Evolutionary conservation across 495 filamentous ascomycete genomes (phyloP).

Genomic region (Xylaria curta): DNA sequence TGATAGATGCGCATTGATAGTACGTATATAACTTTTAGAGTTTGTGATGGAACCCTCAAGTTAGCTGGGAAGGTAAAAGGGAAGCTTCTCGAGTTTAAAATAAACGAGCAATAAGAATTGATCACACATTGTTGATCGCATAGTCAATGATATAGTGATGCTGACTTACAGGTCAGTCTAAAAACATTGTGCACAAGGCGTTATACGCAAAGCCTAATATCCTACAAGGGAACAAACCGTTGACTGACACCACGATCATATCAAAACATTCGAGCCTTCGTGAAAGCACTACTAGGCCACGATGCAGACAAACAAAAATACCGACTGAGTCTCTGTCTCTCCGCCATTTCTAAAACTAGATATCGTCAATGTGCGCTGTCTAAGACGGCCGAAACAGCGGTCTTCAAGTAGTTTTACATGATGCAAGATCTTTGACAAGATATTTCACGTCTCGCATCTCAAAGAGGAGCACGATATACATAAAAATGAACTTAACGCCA

Average conservation of each 20-base stretch:
- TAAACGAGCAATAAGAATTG: background rate
- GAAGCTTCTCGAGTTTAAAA: background rate
- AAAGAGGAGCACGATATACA: constrained; percentile 9
- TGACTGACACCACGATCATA: background rate
- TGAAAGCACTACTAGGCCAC: background rate
- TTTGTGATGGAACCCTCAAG: background rate
- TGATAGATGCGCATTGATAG: background rate
- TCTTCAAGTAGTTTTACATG: background rate
- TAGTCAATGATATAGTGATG: background rate
- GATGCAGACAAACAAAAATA: background rate
- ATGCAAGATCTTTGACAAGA: constrained; percentile 9
- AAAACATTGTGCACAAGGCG: background rate
- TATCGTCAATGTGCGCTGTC: constrained; percentile 13
- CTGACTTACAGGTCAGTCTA: background rate
- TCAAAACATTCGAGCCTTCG: background rate
- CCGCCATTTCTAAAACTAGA: constrained; percentile 5
- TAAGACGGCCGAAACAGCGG: constrained; percentile 11
- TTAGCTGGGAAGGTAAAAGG: background rate
- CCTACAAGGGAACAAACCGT: background rate
- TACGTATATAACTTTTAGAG: background rate
- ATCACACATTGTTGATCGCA: background rate
- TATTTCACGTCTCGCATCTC: background rate
- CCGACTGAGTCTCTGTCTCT: constrained; percentile 9
- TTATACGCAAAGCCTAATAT: background rate
- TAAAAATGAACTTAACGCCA: background rate